Percentiles rank a stretch among this genome's conserved stretches.
These are phyloP conservation scores for Daedalea quercina DNA, from an alignment of 768 basidiomycete species.

Conservation along the genomic window DNA sequence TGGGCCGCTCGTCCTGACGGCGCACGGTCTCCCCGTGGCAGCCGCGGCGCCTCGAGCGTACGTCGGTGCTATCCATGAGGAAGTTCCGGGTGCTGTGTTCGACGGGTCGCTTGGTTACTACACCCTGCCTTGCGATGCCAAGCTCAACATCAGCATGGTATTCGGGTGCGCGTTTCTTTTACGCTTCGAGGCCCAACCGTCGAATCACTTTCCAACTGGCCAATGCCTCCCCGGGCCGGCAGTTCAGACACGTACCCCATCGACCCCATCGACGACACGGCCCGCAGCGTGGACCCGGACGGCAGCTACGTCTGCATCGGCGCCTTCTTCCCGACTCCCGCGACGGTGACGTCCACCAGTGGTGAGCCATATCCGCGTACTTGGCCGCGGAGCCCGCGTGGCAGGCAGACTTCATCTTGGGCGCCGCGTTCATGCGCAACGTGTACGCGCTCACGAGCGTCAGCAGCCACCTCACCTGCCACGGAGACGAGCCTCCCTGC, in stretches of 20 bases:
- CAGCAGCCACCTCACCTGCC: neutral
- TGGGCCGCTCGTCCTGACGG: neutral
- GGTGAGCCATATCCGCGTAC: neutral
- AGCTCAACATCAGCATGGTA: constrained; percentile 6
- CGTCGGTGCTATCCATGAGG: constrained; percentile 5
- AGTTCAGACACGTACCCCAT: constrained; percentile 6
- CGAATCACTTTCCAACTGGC: too few species aligned
- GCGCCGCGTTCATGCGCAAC: constrained; percentile 17
- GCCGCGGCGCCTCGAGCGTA: neutral
- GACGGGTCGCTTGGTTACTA: neutral
- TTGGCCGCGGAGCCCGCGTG: neutral
- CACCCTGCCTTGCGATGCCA: constrained; percentile 6
- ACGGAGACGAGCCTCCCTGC: neutral
- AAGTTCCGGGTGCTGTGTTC: constrained; percentile 1
- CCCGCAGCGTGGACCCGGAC: neutral
- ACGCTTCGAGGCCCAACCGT: neutral
- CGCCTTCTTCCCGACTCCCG: neutral
- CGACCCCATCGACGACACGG: constrained; percentile 1
- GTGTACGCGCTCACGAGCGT: constrained; percentile 12
- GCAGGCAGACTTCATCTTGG: constrained; percentile 13
- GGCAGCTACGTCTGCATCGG: neutral
- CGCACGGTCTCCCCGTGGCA: too few species aligned
- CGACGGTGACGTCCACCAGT: neutral
- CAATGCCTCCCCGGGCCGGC: too few species aligned
- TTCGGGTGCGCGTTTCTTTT: constrained; percentile 1